Evolutionary conservation across 2,329 filamentous ascomycete genomes (phyloP).

Genomic region (Leptographium radiaticola): DNA sequence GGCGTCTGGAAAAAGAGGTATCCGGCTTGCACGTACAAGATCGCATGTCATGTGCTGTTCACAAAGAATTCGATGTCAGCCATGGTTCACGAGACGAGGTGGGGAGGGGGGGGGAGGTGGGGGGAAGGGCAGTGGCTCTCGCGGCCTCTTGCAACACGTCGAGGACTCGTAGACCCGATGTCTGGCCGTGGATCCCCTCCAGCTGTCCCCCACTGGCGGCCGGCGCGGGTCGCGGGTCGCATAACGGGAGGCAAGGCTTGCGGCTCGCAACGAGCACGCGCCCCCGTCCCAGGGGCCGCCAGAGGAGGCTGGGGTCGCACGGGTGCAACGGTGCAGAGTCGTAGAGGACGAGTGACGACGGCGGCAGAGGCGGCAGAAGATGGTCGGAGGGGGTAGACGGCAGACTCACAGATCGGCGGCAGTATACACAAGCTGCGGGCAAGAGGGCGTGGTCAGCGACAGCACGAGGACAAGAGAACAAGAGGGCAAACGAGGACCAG

Average conservation of each 20-base stretch:
- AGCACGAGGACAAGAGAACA: neutral
- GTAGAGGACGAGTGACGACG: too few relatives aligned
- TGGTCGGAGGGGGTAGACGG: neutral
- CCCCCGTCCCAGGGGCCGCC: neutral
- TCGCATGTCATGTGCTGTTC: conserved; percentile 82
- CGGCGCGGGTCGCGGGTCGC: neutral
- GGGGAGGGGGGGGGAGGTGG: too few relatives aligned
- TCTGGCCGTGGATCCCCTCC: too few relatives aligned
- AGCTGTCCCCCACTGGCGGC: too few relatives aligned
- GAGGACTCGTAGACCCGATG: too few relatives aligned
- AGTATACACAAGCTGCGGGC: conserved; percentile 72
- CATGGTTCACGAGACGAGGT: neutral
- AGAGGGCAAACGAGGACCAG: neutral
- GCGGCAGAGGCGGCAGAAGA: too few relatives aligned
- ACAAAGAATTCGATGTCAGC: conserved; percentile 16
- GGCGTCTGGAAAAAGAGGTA: neutral
- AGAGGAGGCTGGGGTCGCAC: neutral
- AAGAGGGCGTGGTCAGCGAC: too few relatives aligned
- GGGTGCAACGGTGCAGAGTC: neutral
- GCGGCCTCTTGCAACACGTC: too few relatives aligned
- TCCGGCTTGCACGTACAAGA: conserved; percentile 49
- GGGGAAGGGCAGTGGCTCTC: too few relatives aligned
- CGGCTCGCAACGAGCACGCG: too few relatives aligned
- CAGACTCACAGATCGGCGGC: conserved; percentile 69
- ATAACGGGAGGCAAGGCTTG: too few relatives aligned